These are phyloP conservation scores for Xylaria grammica DNA, from an alignment of 495 filamentous ascomycete genomes.

Conservation along the genomic window DNA sequence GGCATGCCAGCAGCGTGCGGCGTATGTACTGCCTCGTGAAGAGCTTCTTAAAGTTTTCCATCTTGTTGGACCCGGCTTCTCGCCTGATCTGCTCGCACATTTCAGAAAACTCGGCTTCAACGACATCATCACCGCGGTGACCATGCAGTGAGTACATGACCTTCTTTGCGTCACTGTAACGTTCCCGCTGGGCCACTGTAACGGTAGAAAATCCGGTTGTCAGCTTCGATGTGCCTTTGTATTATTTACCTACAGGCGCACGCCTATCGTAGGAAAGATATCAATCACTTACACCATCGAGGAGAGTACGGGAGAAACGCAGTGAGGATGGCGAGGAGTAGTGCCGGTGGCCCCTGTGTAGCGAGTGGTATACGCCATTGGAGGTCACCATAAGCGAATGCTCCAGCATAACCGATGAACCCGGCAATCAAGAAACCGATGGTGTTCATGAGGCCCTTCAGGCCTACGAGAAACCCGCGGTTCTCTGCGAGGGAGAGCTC, in stretches of 20 bases:
- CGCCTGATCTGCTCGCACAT: slow-evolving; percentile 20
- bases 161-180: slow-evolving; percentile 7
- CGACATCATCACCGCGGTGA: slow-evolving; percentile 15
- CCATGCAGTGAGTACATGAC: slow-evolving; percentile 23
- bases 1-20: slow-evolving; percentile 13
- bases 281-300: slow-evolving; percentile 25
- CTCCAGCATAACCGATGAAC: slow-evolving; percentile 29
- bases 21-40: slow-evolving; percentile 22
- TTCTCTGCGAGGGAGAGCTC: slow-evolving; percentile 26
- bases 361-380: slow-evolving; percentile 33
- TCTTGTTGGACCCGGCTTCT: slow-evolving; percentile 18
- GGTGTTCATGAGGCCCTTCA: slow-evolving; percentile 44
- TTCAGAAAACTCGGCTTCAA: slow-evolving; percentile 20
- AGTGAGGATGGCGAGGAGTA: slow-evolving; percentile 18
- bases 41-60: slow-evolving; percentile 9
- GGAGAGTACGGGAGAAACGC: slow-evolving; percentile 27
- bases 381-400: slow-evolving; percentile 25
- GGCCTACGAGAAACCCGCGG: slow-evolving; percentile 27
- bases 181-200: slow-evolving; percentile 4
- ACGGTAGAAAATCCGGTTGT: not conserved
- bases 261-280: not conserved
- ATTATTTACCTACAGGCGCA: not conserved
- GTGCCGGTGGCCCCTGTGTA: slow-evolving; percentile 26
- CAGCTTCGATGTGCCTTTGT: not conserved
- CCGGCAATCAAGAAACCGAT: slow-evolving; percentile 59